Evolutionary conservation across 2,329 filamentous ascomycete species (phyloP), one percentile per base, ranked within the genome.

Genomic region (Phoma herbarum): DNA sequence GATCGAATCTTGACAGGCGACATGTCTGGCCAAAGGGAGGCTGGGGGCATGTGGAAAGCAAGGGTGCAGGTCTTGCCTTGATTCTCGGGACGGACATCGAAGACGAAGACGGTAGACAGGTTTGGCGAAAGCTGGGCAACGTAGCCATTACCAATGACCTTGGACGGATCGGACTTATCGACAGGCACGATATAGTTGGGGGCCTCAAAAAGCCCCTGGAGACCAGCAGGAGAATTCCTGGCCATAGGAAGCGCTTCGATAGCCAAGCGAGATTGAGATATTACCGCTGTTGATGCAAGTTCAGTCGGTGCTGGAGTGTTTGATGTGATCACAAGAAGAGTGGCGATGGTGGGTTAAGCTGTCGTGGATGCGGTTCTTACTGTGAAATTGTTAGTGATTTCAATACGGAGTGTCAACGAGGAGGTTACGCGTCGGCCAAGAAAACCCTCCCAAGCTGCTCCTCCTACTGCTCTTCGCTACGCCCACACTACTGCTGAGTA

Each of bases 51-150:
- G 35, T 80, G 68, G 71, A 84, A 83, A 56, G 79, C 71, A n/a
- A 83, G 67, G 5, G 77, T 80, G 74, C 82, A 84, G 29, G 75
- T 80, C 60, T 79, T 79, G 58, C 78, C 77, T 35, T 70, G 58
- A 47, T 78, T 73, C 3, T 66, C 68, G 3, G 70, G 61, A 0
- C 78, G 78, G 23, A 84, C 72, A 60, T 83, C 78, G 64, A 83
- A 83, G 58, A 77, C 79, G 74, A 83, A 82, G 59, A 83, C 61
- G 10, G 75, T 74, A 39, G 70, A 75, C n/a, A 66, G 60, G 3
- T 64, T 74, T 1, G 76, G 70, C 4, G 77, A 79, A 58, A 84
- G 70, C 14, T 73, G 65, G 18, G 74, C 81, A 35, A 70, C 72
- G 66, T 76, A 80, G 23, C 73, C 67, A 0, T 78, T 77, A 0